Evolutionary conservation across 208 protist species (phyloP).

Genomic region (Crithidia mellificae): DNA sequence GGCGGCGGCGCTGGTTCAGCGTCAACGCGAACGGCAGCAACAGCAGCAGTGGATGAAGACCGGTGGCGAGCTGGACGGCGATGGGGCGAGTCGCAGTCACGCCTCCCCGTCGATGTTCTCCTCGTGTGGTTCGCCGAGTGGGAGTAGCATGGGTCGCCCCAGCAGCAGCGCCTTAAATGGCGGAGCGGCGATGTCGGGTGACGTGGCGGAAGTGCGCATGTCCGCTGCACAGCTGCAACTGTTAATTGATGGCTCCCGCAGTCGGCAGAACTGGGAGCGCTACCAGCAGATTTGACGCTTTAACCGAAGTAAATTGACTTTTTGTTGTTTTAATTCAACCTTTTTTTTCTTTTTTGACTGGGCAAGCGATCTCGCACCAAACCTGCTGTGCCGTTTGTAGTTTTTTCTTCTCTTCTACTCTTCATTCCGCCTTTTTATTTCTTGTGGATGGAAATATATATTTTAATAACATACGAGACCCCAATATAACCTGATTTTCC

Average conservation of each 20-base stretch:
- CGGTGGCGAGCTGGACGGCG: neutral
- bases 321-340: neutral
- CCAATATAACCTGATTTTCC: too few relatives aligned
- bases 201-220: slow-evolving; percentile 27
- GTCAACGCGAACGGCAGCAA: slow-evolving; percentile 8
- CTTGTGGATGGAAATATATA: too few relatives aligned
- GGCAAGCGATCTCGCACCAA: too few relatives aligned
- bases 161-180: too few relatives aligned
- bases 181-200: neutral
- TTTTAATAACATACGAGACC: too few relatives aligned
- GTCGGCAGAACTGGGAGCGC: slow-evolving; percentile 17
- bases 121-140: slow-evolving; percentile 9
- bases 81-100: neutral
- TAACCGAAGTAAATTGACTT: neutral
- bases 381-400: neutral
- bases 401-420: neutral
- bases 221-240: slow-evolving; percentile 29
- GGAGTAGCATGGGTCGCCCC: slow-evolving; percentile 20
- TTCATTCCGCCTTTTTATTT: neutral
- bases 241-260: slow-evolving; percentile 22
- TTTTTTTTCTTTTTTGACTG: too few relatives aligned
- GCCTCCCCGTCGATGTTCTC: slow-evolving; percentile 19
- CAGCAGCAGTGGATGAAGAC: slow-evolving; percentile 13
- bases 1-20: slow-evolving; percentile 21
- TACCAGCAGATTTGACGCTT: slow-evolving; percentile 1